Evolutionary conservation across 2,329 filamentous ascomycete species (phyloP), one percentile per base, ranked within the genome.

Genomic region (Triangularia setosa): DNA sequence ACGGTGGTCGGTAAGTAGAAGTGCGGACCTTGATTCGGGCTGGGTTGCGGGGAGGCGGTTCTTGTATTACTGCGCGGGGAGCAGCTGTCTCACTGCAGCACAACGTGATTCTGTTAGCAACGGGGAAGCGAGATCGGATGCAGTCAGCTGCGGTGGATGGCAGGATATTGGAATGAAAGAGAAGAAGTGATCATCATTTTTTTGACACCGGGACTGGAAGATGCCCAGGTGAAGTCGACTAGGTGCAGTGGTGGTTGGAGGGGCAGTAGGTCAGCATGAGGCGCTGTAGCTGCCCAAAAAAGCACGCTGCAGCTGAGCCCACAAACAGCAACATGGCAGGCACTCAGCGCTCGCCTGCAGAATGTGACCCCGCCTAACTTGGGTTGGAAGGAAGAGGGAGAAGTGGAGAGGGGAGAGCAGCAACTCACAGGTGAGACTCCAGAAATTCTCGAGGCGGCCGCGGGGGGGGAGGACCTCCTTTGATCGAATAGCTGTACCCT

Each of bases 1-100:
- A 89, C 6, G 79, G 69, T n/a, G 83, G 81, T 48, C 83, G 81
- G 67, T 76, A 77, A 61, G 72, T 73, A 33, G 77, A 74, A 64
- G 69, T 70, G 64, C 71, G 75, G 67, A 70, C 69, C 59, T 66
- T 70, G 65, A 72, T 73, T 64, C 69, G 75, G 62, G 70, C 75
- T 65, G 77, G 74, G 61, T 77, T 79, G 71, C 74, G 74, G 24
- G 74, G 74, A 44, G 79, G 74, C 33, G 74, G 75, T 25, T 75
- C 67, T 64, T 72, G 72, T 28, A 48, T 48, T 48, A 72, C 71
- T 9, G 76, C 68, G 60, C 75, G 72, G 28, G 72, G 71, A 14
- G 67, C 70, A 28, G 72, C 70, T 14, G 68, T 71, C 64, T 74
- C 72, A 61, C 74, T 76, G 68, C 65, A 53, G 60, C 68, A 63